These are phyloP conservation scores for Tubosaeta sp. DNA, from an alignment of 768 basidiomycete species.

Conservation along the genomic window DNA sequence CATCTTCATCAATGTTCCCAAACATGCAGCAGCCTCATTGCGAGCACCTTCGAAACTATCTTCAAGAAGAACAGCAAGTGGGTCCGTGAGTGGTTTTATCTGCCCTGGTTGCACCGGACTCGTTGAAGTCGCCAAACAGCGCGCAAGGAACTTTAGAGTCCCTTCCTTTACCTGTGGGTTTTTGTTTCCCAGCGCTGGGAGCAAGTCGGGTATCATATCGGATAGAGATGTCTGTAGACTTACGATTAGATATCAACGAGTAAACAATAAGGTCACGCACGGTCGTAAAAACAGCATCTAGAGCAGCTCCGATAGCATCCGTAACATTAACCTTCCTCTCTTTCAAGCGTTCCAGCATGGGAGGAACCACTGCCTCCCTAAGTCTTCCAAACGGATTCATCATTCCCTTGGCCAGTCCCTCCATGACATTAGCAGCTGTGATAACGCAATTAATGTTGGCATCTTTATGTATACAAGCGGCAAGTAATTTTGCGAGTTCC, in stretches of 20 bases:
- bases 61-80: slow-evolving; percentile 70
- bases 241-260: slow-evolving; percentile 1
- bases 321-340: slow-evolving; percentile 90
- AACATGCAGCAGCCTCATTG: slow-evolving; percentile 80
- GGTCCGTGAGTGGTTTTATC: slow-evolving; percentile 78
- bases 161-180: slow-evolving; percentile 98
- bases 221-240: slow-evolving; percentile 61
- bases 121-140: slow-evolving; percentile 70
- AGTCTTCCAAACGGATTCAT: slow-evolving; percentile 70
- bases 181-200: slow-evolving; percentile 75
- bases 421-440: slow-evolving; percentile 78
- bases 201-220: slow-evolving; percentile 81
- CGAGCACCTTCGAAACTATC: slow-evolving; percentile 88
- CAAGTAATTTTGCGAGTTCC: slow-evolving; percentile 73
- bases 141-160: slow-evolving; percentile 78
- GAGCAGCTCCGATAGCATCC: slow-evolving; percentile 79
- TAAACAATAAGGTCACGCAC: slow-evolving; percentile 45
- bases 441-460: slow-evolving; percentile 96
- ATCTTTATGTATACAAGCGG: slow-evolving; percentile 78
- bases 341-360: slow-evolving; percentile 85
- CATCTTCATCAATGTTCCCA: slow-evolving; percentile 95
- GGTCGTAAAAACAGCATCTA: slow-evolving; percentile 84
- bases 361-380: slow-evolving; percentile 65
- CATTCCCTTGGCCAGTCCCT: slow-evolving; percentile 81
- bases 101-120: slow-evolving; percentile 68